phyloP scores from a whole-genome alignment of 2,329 filamentous ascomycete genomes.

The Anthostomella pinea region DNA sequence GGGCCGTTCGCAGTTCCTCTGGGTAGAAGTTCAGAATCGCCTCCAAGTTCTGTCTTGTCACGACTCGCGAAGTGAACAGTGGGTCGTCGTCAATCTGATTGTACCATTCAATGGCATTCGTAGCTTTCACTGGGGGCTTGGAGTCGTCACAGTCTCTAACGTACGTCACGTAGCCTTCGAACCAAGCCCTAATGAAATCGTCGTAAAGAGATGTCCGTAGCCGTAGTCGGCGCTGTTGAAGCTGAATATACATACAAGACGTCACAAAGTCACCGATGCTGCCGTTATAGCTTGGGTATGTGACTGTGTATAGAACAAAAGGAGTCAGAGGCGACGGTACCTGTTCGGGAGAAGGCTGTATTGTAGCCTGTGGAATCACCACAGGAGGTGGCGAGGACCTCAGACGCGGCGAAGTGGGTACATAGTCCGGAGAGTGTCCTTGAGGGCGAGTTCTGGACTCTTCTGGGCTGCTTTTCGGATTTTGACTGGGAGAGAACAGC shows the following conservation, averaged over 20 bases:
- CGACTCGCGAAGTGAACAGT: constrained; percentile 24
- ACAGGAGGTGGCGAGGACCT: constrained; percentile 8
- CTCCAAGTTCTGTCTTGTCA: constrained; percentile 30
- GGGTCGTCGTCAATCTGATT: constrained; percentile 31
- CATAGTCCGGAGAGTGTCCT: constrained; percentile 14
- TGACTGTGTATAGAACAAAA: constrained; percentile 26
- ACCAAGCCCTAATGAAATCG: constrained; percentile 35
- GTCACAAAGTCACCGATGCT: constrained; percentile 29
- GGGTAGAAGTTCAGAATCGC: constrained; percentile 27
- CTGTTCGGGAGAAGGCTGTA: constrained; percentile 1
- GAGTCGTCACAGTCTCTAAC: constrained; percentile 25
- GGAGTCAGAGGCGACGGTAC: constrained; percentile 14
- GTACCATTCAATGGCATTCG: constrained; percentile 34
- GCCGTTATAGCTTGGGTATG: constrained; percentile 30
- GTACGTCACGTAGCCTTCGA: constrained; percentile 31
- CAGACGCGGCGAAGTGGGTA: constrained; percentile 9
- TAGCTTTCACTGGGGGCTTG: constrained; percentile 16
- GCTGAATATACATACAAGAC: constrained; percentile 31
- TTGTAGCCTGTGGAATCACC: not conserved
- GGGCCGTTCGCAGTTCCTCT: constrained; percentile 18
- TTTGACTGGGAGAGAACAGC: constrained; percentile 1
- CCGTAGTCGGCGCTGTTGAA: constrained; percentile 23
- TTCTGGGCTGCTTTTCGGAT: constrained; percentile 1
- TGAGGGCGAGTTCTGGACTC: constrained; percentile 1
- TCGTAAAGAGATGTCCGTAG: constrained; percentile 32